Evolutionary conservation across 768 basidiomycete species (phyloP).

Genomic region (Favolaschia claudopus): DNA sequence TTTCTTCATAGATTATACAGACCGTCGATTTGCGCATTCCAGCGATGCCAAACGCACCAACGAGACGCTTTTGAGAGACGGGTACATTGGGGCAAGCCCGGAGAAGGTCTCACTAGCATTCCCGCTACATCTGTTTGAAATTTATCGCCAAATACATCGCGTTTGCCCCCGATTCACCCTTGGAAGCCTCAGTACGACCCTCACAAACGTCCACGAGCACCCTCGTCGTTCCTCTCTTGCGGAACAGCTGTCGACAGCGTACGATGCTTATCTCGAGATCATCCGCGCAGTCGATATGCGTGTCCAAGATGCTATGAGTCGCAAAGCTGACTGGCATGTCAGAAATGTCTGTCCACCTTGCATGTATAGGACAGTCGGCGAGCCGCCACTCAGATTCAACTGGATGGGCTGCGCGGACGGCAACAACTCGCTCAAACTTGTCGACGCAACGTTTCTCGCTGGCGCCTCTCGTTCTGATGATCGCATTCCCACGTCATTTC

Average conservation of each 20-base stretch:
- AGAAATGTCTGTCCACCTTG: slow-evolving; percentile 7
- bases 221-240: neutral
- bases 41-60: neutral
- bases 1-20: neutral
- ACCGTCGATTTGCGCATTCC: neutral
- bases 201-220: neutral
- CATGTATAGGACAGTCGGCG: neutral
- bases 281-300: neutral
- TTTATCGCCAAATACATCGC: slow-evolving; percentile 5
- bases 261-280: slow-evolving; percentile 6
- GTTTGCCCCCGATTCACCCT: slow-evolving; percentile 3
- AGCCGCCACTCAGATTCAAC: neutral
- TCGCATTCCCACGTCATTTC: neutral
- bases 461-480: neutral
- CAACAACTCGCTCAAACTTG: slow-evolving; percentile 1
- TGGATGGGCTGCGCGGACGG: neutral
- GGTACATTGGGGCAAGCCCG: neutral
- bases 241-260: neutral
- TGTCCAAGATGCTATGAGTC: neutral
- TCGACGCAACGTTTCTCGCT: neutral
- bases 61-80: neutral
- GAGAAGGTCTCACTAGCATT: neutral
- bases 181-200: neutral
- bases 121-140: neutral
- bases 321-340: neutral